Evolutionary conservation across 352 stramenopile species (phyloP), one percentile per base, ranked within the genome.

Genomic region (Phytopythium chamaehyphon): DNA sequence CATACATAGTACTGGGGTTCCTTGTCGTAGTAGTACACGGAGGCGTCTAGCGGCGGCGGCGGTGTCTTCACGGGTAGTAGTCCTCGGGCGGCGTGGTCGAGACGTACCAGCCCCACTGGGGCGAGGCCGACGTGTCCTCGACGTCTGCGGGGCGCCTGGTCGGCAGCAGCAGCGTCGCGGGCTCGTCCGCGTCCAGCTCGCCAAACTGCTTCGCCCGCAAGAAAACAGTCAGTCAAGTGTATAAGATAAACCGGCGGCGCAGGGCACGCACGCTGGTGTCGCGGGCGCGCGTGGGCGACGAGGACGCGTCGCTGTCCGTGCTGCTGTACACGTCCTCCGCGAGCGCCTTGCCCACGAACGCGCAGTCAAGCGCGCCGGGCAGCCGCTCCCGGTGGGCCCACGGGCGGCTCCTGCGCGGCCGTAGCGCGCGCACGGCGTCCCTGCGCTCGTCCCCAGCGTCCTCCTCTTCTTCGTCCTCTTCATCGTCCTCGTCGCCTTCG

Each of bases 51-150:
- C 2, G 38, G 38, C 19, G 38, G 22, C 12, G 19, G n/a, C 7
- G n/a, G 9, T 33, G n/a, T 40, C 56, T 44, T 54, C 60, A 75
- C 9, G 59, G 40, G 56, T 89, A 89, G 54, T 86, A 73, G 44
- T 91, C 81, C 31, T 89, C 78, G 16, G 81, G 81, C 3, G 81
- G 81, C 6, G 81, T 91, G 16, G 72, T 88, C 22, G 81, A 91
- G 33, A 91, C 81, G 52, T 91, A 91, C 81, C 81, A 91, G 23
- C 81, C 81, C 81, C 81, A 91, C 39, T 89, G 77, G 1, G 81
- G 81, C 9, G 81, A 91, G 9, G 61, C 58, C 12, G 60, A 63
- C 36, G 67, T 60, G 28, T 76, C 65, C 52, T 83, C 69, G 5
- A 73, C 65, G 11, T 64, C 60, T n/a, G 1, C 53, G 54, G 37